Evolutionary conservation across 805 yeast genomes (phyloP), one percentile per base, ranked within the genome.

Genomic region (Candida chauliodis): DNA sequence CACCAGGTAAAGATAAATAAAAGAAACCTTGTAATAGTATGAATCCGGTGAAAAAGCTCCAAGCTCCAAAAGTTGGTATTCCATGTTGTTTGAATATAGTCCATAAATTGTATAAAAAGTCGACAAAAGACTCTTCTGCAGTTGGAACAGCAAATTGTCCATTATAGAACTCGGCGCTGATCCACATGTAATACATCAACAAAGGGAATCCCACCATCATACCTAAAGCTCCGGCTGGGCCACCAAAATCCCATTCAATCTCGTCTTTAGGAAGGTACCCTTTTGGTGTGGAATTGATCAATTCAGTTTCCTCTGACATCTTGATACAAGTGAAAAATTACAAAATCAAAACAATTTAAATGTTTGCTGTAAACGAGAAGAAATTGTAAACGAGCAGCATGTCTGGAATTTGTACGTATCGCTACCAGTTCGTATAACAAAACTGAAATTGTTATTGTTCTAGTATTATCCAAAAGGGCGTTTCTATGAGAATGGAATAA

Each of bases 131-230:
- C 59, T 84, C 78, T 35, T 66, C 79, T 3, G 58, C 70, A 0
- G 58, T 55, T 3, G 96, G 96, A 59, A 71, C 63, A 17, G 95
- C 88, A 20, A 86, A 72, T 34, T 66, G 54, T 1, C 96, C 96
- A 46, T 68, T 68, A 62, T 88, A 87, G 59, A 83, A 89, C 45
- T 77, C 76, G 36, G 93, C 91, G 52, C 88, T 75, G 38, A 91
- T 80, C 95, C 96, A 91, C 93, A 93, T 84, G 65, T 93, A 93
- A 73, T 83, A 87, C 99, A 93, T 93, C 55, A 93, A 71, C 33
- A 82, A 55, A 6, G 99, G 99, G 67, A 93, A 93, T 3, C 95
- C 95, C 31, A 78, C 56, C 81, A 91, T 78, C 98, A 93, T 91
- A 5, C 90, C 91, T 15, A 81, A 41, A 34, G 88, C 96, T 41